Evolutionary conservation across 2,329 filamentous ascomycete species (phyloP), one percentile per base, ranked within the genome.

Genomic region (Monosporascus cannonballus): DNA sequence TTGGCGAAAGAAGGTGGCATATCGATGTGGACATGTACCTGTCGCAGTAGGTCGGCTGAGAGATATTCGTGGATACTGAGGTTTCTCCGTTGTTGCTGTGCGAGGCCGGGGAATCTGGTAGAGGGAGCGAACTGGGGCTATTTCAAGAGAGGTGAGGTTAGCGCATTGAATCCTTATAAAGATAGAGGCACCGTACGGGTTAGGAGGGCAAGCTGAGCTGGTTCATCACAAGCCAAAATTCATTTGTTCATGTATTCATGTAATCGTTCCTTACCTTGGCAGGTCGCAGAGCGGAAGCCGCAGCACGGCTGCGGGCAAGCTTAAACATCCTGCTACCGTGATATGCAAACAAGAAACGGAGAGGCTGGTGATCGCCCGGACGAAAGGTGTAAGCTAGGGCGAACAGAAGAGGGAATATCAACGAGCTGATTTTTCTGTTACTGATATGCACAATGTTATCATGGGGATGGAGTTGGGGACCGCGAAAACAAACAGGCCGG

Each of bases 1-100:
- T 34, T 34, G 15, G 42, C 27, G 41, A 18, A 49, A 37, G 48
- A 52, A 42, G 36, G 4, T 14, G 48, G 46, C 24, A 20, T 15
- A 55, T 57, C 56, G 54, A 57, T 41, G 53, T 54, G 59, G 51
- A 51, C 54, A 49, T 58, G 72, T 79, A 86, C 83, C 79, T 85
- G 70, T 75, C 81, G 89, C 68, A 99, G 83, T 64, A 99, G 86
- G 73, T 92, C 89, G 66, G 91, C 90, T 66, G 94, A 96, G 69
- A 93, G 87, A 78, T 96, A 97, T 79, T 99, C 94, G 81, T 99
- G 94, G 69, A 99, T 96, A 70, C 90, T 94, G 70, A 99, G 84
- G 69, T 88, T 86, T 78, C 94, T 85, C 75, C 81, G 84, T 77
- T 96, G 92, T 75, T 94, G 87, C 68, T 79, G 82, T 64, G 76